Conservation (phyloP, 306 rosid genomes). For the Quillaja saponaria region DNA sequence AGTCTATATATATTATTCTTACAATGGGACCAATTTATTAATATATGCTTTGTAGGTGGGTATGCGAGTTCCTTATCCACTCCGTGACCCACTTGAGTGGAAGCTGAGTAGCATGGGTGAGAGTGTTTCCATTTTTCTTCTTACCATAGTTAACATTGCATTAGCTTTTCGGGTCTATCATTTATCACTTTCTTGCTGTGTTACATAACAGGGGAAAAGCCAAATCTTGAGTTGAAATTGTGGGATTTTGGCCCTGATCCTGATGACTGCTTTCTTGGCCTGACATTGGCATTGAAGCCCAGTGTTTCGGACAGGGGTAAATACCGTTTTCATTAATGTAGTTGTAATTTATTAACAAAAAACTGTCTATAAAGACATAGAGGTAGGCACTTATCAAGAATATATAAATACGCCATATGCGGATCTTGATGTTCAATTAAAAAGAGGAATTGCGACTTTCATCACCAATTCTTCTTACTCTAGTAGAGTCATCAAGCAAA, state of each 20-base stretch:
- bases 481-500: too few relatives aligned
- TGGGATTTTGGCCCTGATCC: conserved; percentile 82
- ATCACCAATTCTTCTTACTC: too few relatives aligned
- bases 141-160: too few relatives aligned
- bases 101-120: conserved; percentile 75
- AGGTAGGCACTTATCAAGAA: too few relatives aligned
- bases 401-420: too few relatives aligned
- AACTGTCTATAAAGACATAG: too few relatives aligned
- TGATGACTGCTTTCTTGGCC: conserved; percentile 89
- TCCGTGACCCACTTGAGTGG: conserved; percentile 72
- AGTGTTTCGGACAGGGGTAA: conserved; percentile 71
- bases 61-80: conserved; percentile 59
- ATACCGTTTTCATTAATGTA: conserved; percentile 20
- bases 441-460: too few relatives aligned
- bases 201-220: conserved; percentile 58
- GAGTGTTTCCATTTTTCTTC: conserved; percentile 22
- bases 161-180: conserved; percentile 10
- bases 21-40: conserved; percentile 30
- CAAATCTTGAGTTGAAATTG: conserved; percentile 78
- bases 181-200: conserved; percentile 31
- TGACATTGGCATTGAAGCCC: conserved; percentile 81
- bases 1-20: conserved; percentile 23
- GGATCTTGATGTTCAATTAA: too few relatives aligned
- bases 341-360: neutral
- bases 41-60: conserved; percentile 51